Conservation (phyloP, 257 asterid species). For the Datura wrightii region DNA sequence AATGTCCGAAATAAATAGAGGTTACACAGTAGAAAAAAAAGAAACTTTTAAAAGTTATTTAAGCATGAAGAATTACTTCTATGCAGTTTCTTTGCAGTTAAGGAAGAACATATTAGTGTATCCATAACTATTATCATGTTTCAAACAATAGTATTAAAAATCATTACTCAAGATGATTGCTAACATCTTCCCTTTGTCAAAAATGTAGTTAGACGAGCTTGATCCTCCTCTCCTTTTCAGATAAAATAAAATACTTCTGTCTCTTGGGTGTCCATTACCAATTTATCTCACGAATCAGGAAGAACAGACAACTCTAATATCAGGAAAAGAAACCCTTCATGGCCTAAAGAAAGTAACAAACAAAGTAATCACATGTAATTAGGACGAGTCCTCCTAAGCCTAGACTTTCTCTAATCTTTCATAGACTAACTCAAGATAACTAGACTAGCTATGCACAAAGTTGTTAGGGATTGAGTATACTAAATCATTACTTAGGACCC, state of each 20-base stretch:
- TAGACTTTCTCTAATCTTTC: neutral
- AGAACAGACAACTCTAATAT: neutral
- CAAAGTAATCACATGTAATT: constrained; percentile 19
- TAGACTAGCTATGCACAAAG: neutral
- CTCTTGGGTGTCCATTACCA: constrained; percentile 9
- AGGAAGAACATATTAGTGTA: neutral
- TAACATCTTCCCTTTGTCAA: constrained; percentile 2
- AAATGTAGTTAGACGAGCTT: constrained; percentile 16
- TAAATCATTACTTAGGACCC: neutral
- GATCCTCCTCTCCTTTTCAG: constrained; percentile 19
- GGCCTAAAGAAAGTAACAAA: neutral
- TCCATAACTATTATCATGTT: neutral
- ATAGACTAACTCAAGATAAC: neutral
- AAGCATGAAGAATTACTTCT: constrained; percentile 25
- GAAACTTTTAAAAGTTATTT: neutral
- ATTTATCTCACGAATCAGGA: constrained; percentile 1
- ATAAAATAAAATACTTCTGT: constrained; percentile 4
- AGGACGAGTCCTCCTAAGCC: neutral
- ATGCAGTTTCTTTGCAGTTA: neutral
- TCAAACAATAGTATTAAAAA: neutral
- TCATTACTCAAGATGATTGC: constrained; percentile 12
- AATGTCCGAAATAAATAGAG: neutral
- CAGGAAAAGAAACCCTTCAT: neutral
- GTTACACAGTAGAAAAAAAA: neutral
- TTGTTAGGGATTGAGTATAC: neutral